phyloP scores from a whole-genome alignment of 169 alveolate genomes.

The Perkinsus olseni region DNA sequence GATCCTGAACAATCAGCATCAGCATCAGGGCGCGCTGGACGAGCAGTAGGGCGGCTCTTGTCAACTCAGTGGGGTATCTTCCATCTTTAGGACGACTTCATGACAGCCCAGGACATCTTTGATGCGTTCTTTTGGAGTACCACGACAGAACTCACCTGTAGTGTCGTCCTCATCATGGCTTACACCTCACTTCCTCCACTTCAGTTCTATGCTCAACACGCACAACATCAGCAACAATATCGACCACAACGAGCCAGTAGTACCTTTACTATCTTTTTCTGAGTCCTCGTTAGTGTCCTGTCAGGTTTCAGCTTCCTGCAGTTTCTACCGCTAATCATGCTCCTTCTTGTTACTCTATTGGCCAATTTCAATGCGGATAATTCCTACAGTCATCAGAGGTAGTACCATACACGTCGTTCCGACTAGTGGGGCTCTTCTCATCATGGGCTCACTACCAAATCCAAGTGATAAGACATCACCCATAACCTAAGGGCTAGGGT shows the following conservation, averaged over 20 bases:
- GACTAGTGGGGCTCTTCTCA: no score
- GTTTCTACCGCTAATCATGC: background rate
- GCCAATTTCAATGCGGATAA: background rate
- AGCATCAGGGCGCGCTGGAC: background rate
- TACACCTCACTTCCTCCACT: background rate
- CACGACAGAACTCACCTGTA: background rate
- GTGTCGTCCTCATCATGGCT: background rate
- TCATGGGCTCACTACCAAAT: no score
- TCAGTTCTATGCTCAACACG: background rate
- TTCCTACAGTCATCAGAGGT: background rate
- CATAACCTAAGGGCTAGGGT: no score
- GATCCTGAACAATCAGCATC: background rate
- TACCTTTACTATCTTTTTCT: background rate
- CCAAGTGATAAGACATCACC: no score
- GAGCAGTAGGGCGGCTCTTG: background rate
- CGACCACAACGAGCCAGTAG: background rate
- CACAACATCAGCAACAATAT: background rate
- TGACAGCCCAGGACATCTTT: background rate
- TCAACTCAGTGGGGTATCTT: background rate
- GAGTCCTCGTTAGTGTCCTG: no score
- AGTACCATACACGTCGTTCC: no score
- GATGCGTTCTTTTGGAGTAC: background rate
- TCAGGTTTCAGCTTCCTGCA: background rate
- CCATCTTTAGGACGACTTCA: background rate
- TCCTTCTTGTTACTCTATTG: background rate